Percentiles rank a stretch among this genome's conserved stretches.
Evolutionary conservation across 345 rosid species (phyloP).

Genomic region (Citrus maxima): DNA sequence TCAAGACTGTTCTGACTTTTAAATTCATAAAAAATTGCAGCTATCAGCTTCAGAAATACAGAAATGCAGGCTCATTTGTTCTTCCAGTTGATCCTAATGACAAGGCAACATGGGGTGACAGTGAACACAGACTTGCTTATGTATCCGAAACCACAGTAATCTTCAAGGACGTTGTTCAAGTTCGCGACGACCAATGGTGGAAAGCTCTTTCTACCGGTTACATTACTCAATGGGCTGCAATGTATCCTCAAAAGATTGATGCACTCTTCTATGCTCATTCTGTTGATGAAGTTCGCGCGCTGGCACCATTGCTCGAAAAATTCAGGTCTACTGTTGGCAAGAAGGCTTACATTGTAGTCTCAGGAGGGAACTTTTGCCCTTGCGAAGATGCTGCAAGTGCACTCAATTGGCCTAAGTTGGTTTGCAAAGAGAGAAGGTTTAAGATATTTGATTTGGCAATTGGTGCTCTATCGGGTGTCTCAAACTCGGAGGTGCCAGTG

Average conservation of each 20-base stretch:
- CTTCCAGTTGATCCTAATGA: conserved; percentile 88
- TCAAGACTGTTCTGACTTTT: not conserved
- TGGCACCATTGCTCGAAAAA: conserved; percentile 78
- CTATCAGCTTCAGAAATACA: conserved; percentile 96
- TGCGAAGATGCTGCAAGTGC: conserved; percentile 80
- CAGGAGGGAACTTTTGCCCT: conserved; percentile 81
- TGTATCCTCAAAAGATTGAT: conserved; percentile 91
- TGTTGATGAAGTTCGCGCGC: conserved; percentile 60
- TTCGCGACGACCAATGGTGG: conserved; percentile 99
- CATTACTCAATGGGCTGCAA: conserved; percentile 94
- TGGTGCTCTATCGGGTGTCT: conserved; percentile 56
- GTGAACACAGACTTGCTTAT: conserved; percentile 95
- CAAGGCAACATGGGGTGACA: conserved; percentile 97
- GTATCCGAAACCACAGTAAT: conserved; percentile 95
- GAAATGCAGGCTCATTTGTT: conserved; percentile 85
- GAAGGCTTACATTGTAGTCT: conserved; percentile 79
- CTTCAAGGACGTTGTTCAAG: conserved; percentile 89
- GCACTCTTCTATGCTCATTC: conserved; percentile 94
- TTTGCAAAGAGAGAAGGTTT: conserved; percentile 79
- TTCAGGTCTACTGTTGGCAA: conserved; percentile 82
- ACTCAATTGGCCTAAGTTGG: conserved; percentile 72
- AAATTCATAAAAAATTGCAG: conserved; percentile 36
- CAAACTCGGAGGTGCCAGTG: conserved; percentile 90
- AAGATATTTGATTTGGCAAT: conserved; percentile 83
- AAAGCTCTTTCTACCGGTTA: conserved; percentile 81